Conservation (phyloP, 202 grass and related monocot genomes). For the Miscanthus sacchariflorus region DNA sequence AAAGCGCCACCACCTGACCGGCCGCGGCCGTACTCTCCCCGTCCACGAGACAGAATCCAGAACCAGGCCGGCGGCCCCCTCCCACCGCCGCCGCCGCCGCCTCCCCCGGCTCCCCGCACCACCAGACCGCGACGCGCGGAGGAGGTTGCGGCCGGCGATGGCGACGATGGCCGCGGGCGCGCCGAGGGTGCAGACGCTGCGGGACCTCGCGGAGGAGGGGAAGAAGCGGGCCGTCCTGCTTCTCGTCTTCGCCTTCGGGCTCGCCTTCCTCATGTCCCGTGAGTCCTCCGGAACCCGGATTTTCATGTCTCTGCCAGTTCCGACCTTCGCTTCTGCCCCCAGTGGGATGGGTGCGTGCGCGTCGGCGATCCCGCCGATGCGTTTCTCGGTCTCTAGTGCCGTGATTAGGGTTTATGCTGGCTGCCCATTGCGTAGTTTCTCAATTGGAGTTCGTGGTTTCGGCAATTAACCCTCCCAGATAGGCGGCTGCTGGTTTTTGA, state of each 20-base stretch:
- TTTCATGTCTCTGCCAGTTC: neutral
- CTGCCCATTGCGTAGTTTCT: neutral
- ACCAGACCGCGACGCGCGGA: neutral
- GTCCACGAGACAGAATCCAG: constrained; percentile 5
- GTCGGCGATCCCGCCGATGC: neutral
- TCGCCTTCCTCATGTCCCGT: constrained; percentile 97
- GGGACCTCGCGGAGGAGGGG: constrained; percentile 86
- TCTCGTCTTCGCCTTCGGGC: constrained; percentile 80
- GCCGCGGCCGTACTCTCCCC: constrained; percentile 13
- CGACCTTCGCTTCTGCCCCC: neutral
- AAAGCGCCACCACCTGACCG: constrained; percentile 2
- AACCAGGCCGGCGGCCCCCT: constrained; percentile 9
- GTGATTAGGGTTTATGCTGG: constrained; percentile 48
- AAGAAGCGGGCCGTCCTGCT: constrained; percentile 95
- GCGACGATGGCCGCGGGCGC: constrained; percentile 17
- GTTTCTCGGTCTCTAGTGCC: neutral
- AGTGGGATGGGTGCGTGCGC: neutral
- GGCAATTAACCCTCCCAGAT: neutral
- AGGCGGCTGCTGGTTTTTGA: neutral
- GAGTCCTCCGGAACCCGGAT: constrained; percentile 44
- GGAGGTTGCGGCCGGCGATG: constrained; percentile 30
- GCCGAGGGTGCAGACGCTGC: constrained; percentile 56
- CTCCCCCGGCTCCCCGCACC: neutral
- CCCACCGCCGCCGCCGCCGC: neutral
- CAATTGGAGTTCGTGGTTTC: neutral